Evolutionary conservation across 176 grass and related monocot species (phyloP), one percentile per base, ranked within the genome.

Genomic region (Ampelocalamus luodianensis): DNA sequence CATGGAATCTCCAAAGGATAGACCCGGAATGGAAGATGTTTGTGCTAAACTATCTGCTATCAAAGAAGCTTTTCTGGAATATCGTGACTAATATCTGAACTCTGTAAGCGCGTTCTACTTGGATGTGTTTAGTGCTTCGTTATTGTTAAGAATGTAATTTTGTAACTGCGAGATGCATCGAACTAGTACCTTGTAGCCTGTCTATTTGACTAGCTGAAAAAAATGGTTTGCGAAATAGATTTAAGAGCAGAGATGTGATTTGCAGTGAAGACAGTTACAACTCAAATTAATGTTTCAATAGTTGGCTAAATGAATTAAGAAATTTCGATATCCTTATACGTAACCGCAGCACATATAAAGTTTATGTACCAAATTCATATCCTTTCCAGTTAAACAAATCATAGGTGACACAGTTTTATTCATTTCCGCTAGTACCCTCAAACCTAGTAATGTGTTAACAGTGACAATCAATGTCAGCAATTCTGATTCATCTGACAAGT

Each of bases 1-100:
- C 3, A 22, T 53, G 29, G 62, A 60, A 70, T 81, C 50, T 40
- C 77, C 82, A 0, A 89, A 80, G 44, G 77, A 85, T 12, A 73
- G 87, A 12, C 61, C 82, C 48, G 29, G 40, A 50, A 89, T 89
- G 77, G 63, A 15, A 76, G 69, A 85, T 75, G 80, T 89, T 10
- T 85, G 16, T 76, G 60, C 50, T 8, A 68, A 85, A 61, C 29
- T 89, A 8, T 48, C 10, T 85, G 46, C 32, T 11, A 60, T 89
- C 68, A 56, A 56, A 74, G 48, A 85, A 5, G 42, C 16, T 14
- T 88, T 72, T 64, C 29, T 70, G 40, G 72, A 63, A 32, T n/a
- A 12, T 39, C 54, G 8, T 39, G 40, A 18, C 34, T 23, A 72
- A 24, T 63, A n/a, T 24, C 29, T 37, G 4, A 49, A 17, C 9